phyloP scores from a whole-genome alignment of 164 flowering plant species.

The Cinnamomum chago region DNA sequence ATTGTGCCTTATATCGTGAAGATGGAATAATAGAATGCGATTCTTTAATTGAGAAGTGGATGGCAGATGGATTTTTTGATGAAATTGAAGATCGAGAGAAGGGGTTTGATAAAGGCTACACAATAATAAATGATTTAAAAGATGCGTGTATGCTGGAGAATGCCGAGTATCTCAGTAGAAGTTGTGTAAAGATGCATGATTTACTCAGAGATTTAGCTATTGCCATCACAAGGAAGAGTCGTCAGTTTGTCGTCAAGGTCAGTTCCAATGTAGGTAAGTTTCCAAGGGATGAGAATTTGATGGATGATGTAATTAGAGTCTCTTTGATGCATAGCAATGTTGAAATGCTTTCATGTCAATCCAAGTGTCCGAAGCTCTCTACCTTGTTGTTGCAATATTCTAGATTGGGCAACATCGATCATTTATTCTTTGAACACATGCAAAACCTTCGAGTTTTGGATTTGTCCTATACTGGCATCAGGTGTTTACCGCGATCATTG shows the following conservation, averaged over 20 bases:
- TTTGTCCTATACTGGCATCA: too few species aligned
- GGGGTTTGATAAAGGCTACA: constrained; percentile 16
- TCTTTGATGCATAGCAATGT: constrained; percentile 18
- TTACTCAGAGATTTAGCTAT: constrained; percentile 30
- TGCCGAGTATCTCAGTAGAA: accelerated
- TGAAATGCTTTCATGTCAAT: neutral
- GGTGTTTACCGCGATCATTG: neutral
- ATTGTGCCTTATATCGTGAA: constrained; percentile 6
- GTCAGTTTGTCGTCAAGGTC: constrained; percentile 12
- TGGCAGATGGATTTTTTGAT: constrained; percentile 22
- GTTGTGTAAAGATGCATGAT: constrained; percentile 35
- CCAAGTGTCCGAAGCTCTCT: constrained; percentile 14
- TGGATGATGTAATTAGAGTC: constrained; percentile 11
- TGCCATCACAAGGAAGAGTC: constrained; percentile 1
- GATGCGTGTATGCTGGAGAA: constrained; percentile 17
- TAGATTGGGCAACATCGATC: constrained; percentile 1
- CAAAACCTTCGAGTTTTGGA: constrained; percentile 19
- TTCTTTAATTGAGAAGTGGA: neutral
- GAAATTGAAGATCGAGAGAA: constrained; percentile 7
- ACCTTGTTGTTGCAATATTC: constrained; percentile 16
- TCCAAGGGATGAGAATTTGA: constrained; percentile 7
- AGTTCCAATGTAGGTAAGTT: neutral
- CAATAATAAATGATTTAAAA: constrained; percentile 17
- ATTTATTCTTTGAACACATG: constrained; percentile 22
- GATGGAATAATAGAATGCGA: neutral